Base-by-base conservation (phyloP, 2,329 filamentous ascomycete species). In the Aaosphaeria arxii region DNA sequence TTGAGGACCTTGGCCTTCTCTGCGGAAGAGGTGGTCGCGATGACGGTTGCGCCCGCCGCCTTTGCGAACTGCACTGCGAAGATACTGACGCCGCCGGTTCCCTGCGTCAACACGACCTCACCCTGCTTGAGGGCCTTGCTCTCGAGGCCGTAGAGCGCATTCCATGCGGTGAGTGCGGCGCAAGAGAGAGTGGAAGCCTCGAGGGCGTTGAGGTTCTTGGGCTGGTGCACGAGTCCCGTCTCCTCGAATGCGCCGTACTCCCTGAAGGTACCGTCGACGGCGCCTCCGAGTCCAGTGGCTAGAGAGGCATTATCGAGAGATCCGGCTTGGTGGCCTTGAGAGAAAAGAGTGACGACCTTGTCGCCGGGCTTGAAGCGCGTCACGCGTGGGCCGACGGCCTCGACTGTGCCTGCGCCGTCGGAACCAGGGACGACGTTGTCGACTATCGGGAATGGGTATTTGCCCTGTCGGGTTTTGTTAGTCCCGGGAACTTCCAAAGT, bases 61-160 rank as follows among this genome's bases (percentile, higher is more conserved):
- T 76, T 75, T 30, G 75, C 76, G 50, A 78, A 77, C 52, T 73
- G 85, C n/a, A 87, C 65, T 4, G 78, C 85, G 49, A 86, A 86
- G 50, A 87, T 76, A 52, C 77, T 81, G 6, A 88, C 85, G 49
- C 85, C 85, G 17, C 86, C 85, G 0, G 84, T 88, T n/a, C 85
- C 86, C 67, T 88, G 83, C 1, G 84, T 84, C 32, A 89, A 74
- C 3, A 89, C 83, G 45, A 64, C 73, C 11, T 72, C 62, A 5
- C 70, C 69, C 6, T 64, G 62, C 52, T 71, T 71, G 30, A 71
- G 47, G 5, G 59, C 58, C 48, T 62, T 63, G 40, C 67, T 66
- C 54, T 72, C 62, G 4, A 80, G 56, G 7, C 78, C 78, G 52
- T 77, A 79, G 5, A 81, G 66, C 0, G 73, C 75, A 56, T 81